Base-by-base conservation (phyloP, 1,139 yeast genomes). In the Saccharomyces uvarum region DNA sequence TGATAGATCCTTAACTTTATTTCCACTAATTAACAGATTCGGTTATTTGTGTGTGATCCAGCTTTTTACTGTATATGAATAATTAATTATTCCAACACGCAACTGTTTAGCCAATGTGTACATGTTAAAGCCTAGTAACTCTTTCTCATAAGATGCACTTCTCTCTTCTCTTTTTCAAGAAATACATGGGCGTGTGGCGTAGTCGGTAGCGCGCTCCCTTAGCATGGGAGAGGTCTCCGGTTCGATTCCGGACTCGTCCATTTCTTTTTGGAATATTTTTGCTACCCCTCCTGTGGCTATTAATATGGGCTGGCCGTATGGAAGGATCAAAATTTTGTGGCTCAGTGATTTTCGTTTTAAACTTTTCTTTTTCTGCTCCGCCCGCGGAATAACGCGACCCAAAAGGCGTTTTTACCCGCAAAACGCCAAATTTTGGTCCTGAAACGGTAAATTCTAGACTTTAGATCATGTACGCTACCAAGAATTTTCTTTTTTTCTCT, bases 161-260 rank as follows among this genome's bases (percentile, higher is more conserved):
- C 26, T 4, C 4, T 24, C 5, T 2, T 29, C 4, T 13, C n/a
- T 2, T 29, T 31, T 31, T 31, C 6, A 5, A 11, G 13, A 5
- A 11, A 11, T 11, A 32, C 3, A 3, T 54, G 89, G 89, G 89
- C 88, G 88, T 83, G 88, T 84, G 88, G 89, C 89, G 88, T 80
- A 84, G 89, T 83, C 82, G 89, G 89, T 83, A 84, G 88, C 88
- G 89, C 88, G 88, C 81, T 81, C 86, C 83, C 88, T 83, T 84
- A 81, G 89, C 89, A 83, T 82, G 88, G 82, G 86, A 82, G 81
- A 84, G 89, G 88, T 84, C 89, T 81, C 83, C 82, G 88, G 89
- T 84, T 84, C 89, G 86, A 84, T 79, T 84, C 88, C 88, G 83
- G 84, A 82, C 88, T 84, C 88, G 88, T 84, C 89, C 88, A 83